Evolutionary conservation across 495 filamentous ascomycete genomes (phyloP).

Genomic region (Ascobolus immersus): DNA sequence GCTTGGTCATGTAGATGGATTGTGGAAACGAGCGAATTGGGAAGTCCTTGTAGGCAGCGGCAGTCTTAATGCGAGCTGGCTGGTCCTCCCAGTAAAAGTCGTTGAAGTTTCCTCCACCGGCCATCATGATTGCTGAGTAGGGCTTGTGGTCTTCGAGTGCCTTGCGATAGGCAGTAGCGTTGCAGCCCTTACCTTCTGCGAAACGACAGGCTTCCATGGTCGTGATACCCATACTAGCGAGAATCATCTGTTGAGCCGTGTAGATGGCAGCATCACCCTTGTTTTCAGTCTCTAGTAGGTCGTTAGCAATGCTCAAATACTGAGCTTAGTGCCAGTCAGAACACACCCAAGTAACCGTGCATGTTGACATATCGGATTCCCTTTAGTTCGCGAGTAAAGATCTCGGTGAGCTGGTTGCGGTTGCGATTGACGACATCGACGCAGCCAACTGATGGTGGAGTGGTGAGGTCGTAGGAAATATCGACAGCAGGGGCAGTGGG

Average conservation of each 20-base stretch:
- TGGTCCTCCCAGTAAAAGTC: conserved; percentile 13
- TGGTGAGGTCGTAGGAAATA: conserved; percentile 9
- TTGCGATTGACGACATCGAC: conserved; percentile 8
- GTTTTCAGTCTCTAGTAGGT: conserved; percentile 8
- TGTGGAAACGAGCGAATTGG: conserved; percentile 10
- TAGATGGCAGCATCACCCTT: conserved; percentile 11
- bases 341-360: conserved; percentile 6
- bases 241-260: conserved; percentile 8
- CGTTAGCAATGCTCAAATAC: not conserved
- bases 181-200: too few species aligned
- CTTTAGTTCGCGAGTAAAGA: conserved; percentile 5
- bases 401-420: conserved; percentile 5
- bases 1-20: conserved; percentile 8
- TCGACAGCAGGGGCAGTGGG: not conserved
- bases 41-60: conserved; percentile 4
- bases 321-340: not conserved
- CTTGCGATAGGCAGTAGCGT: conserved; percentile 3
- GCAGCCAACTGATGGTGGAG: conserved; percentile 6
- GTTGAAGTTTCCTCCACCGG: conserved; percentile 13
- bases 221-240: conserved; percentile 8
- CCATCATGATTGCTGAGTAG: conserved; percentile 9
- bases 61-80: conserved; percentile 8
- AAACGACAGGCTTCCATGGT: conserved; percentile 9
- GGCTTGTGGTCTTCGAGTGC: conserved; percentile 7
- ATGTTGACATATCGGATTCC: conserved; percentile 11